Conservation (phyloP, 495 filamentous ascomycete species). For the Melanomma pulvis-pyrius region DNA sequence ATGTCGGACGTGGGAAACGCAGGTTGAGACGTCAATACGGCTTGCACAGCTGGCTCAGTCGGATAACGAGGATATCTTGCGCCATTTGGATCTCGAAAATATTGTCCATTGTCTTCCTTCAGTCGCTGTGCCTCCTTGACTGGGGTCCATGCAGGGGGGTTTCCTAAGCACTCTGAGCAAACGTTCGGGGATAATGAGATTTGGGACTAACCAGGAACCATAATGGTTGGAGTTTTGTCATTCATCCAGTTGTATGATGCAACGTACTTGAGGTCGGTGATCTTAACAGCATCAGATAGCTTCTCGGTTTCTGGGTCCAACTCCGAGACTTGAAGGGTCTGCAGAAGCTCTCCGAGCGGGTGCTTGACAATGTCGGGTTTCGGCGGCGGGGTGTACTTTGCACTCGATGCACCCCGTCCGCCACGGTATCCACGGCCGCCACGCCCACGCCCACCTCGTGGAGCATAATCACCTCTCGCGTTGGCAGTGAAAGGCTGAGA, state of each 20-base stretch:
- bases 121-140: slow-evolving; percentile 46
- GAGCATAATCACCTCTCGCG: slow-evolving; percentile 22
- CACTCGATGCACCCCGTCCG: not conserved
- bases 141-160: slow-evolving; percentile 64
- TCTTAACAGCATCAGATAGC: not conserved
- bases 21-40: slow-evolving; percentile 46
- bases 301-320: not conserved
- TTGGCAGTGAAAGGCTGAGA: too few relatives aligned
- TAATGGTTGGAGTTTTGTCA: slow-evolving; percentile 46
- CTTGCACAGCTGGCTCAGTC: slow-evolving; percentile 59
- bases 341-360: slow-evolving; percentile 22
- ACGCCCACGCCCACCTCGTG: slow-evolving; percentile 1
- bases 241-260: slow-evolving; percentile 62
- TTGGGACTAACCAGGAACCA: slow-evolving; percentile 55
- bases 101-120: slow-evolving; percentile 54
- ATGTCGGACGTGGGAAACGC: slow-evolving; percentile 48
- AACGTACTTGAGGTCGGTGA: slow-evolving; percentile 45
- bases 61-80: slow-evolving; percentile 60
- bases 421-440: too few relatives aligned
- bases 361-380: slow-evolving; percentile 8
- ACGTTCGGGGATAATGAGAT: not conserved
- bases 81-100: slow-evolving; percentile 66
- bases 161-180: slow-evolving; percentile 46
- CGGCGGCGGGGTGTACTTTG: not conserved
- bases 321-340: not conserved